phyloP scores from a whole-genome alignment of 306 rosid genomes.

The Datisca glomerata region DNA sequence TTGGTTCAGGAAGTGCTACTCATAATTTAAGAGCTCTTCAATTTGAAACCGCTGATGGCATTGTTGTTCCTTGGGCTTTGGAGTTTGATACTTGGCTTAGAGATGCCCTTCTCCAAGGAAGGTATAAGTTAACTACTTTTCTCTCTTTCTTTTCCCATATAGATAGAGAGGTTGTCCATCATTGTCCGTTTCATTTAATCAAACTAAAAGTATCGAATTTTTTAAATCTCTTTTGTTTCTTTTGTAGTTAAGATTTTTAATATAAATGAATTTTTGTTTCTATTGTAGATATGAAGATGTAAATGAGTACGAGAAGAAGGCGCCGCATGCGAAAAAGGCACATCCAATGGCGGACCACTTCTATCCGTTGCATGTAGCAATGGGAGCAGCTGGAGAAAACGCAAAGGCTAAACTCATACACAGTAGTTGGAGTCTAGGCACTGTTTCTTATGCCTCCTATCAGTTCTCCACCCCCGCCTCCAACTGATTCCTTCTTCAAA shows the following conservation, averaged over 20 bases:
- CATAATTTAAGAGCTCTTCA: slow-evolving; percentile 45
- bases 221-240: not conserved
- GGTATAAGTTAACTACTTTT: slow-evolving; percentile 9
- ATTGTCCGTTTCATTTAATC: no score
- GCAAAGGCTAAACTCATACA: slow-evolving; percentile 55
- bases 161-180: no score
- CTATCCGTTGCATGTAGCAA: slow-evolving; percentile 68
- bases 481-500: no score
- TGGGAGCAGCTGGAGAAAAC: slow-evolving; percentile 63
- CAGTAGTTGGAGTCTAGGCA: slow-evolving; percentile 38
- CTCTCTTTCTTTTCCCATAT: not conserved
- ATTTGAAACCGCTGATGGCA: not conserved
- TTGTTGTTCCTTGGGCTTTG: slow-evolving; percentile 44
- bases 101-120: slow-evolving; percentile 52
- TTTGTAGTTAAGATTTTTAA: not conserved
- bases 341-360: slow-evolving; percentile 79
- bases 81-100: slow-evolving; percentile 76
- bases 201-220: no score
- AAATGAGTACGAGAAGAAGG: slow-evolving; percentile 47
- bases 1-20: slow-evolving; percentile 77
- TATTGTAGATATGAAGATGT: slow-evolving; percentile 60
- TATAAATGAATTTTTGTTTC: not conserved
- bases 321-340: slow-evolving; percentile 64
- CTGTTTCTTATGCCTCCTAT: slow-evolving; percentile 71
- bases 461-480: no score